Percentiles rank a stretch among this genome's conserved stretches.
These are phyloP conservation scores for Pseudoscleropodium purum DNA, from an alignment of 225 moss, liverwort and hornwort genomes.

Conservation along the genomic window DNA sequence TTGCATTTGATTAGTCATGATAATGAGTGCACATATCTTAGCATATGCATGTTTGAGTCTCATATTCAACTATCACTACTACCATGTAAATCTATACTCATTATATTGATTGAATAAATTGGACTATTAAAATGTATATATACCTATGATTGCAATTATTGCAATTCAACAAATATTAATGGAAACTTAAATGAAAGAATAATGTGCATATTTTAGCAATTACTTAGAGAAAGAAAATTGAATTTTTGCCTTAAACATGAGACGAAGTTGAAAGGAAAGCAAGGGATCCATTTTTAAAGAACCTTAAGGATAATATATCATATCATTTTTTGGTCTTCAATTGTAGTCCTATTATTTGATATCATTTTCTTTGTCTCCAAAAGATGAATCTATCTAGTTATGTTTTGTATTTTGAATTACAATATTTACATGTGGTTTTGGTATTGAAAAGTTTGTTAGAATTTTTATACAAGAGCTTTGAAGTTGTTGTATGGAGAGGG, in stretches of 20 bases:
- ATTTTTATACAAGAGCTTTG: too few relatives aligned
- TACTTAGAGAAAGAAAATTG: rapidly evolving
- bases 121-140: neutral
- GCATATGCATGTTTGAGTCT: neutral
- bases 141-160: neutral
- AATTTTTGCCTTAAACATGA: neutral
- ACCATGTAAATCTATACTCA: neutral
- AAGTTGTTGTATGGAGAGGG: too few relatives aligned
- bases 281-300: too few relatives aligned
- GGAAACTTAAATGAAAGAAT: neutral
- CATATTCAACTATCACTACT: neutral
- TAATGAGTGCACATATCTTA: too few relatives aligned
- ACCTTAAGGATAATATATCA: too few relatives aligned
- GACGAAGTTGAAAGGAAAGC: rapidly evolving
- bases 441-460: too few relatives aligned
- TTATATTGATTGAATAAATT: neutral
- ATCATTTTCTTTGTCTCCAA: too few relatives aligned
- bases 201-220: neutral
- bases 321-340: too few relatives aligned
- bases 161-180: neutral
- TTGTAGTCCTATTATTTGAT: too few relatives aligned
- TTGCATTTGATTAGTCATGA: neutral
- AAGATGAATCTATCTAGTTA: too few relatives aligned
- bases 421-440: too few relatives aligned
- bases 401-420: too few relatives aligned